Evolutionary conservation across 495 filamentous ascomycete genomes (phyloP).

Genomic region (Trichoderma reesei): DNA sequence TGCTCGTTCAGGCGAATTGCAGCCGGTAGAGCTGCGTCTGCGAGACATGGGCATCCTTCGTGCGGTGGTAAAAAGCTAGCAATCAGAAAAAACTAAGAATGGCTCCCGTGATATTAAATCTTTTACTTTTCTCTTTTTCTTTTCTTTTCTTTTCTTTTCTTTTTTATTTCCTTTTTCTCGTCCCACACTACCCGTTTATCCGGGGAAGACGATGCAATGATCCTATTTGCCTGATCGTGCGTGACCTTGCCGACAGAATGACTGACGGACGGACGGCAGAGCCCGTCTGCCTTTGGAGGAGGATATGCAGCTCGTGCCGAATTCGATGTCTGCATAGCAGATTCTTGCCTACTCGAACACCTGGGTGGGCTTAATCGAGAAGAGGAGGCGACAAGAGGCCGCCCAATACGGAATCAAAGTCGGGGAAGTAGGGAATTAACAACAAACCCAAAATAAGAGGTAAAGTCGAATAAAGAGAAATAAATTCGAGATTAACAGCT

Average conservation of each 20-base stretch:
- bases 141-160: not conserved
- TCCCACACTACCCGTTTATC: conserved; percentile 4
- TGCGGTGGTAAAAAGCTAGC: not conserved
- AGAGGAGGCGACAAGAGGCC: not conserved
- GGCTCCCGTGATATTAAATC: no score
- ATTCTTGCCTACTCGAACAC: not conserved
- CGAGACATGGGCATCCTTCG: not conserved
- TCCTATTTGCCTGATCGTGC: conserved; percentile 7
- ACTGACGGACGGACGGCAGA: not conserved
- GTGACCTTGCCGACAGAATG: not conserved
- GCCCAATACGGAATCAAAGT: not conserved
- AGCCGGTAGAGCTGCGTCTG: not conserved
- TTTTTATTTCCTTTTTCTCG: not conserved
- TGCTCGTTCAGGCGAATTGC: no score
- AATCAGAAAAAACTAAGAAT: not conserved
- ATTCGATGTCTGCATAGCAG: not conserved
- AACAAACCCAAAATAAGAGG: not conserved
- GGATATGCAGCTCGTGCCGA: not conserved
- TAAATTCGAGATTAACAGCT: no score
- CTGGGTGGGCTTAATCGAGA: not conserved
- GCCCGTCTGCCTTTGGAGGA: not conserved
- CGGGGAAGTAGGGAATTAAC: not conserved
- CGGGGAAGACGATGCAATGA: not conserved
- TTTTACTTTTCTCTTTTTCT: not conserved
- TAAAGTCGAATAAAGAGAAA: not conserved